These are phyloP conservation scores for Kickxella alabastrina DNA, from an alignment of 192 early-diverging fungal species.

Conservation along the genomic window DNA sequence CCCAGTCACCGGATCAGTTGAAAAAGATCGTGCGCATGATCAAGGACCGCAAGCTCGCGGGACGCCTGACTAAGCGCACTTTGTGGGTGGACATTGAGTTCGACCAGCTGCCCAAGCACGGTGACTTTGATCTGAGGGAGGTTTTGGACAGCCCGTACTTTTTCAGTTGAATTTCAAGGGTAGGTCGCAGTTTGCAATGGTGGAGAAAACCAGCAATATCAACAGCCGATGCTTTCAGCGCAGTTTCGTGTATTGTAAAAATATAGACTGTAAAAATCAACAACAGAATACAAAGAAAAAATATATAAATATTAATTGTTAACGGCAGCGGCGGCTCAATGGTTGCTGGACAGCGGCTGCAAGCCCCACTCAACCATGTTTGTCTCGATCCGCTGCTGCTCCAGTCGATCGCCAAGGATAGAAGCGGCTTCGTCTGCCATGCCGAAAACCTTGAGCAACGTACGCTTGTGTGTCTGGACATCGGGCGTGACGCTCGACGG, in stretches of 20 bases:
- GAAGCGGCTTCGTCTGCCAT: slow-evolving; percentile 34
- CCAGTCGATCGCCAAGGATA: slow-evolving; percentile 3
- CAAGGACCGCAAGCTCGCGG: slow-evolving; percentile 14
- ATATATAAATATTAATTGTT: not conserved
- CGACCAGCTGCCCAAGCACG: slow-evolving; percentile 70
- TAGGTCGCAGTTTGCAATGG: no score
- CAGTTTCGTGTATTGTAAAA: not conserved
- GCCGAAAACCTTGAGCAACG: slow-evolving; percentile 15
- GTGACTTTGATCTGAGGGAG: slow-evolving; percentile 78
- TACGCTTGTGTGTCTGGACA: slow-evolving; percentile 7
- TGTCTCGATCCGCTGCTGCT: slow-evolving; percentile 9
- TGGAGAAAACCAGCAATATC: no score
- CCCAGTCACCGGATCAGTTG: not conserved
- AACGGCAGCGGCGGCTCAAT: no score
- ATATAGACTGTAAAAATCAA: not conserved
- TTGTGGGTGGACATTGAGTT: slow-evolving; percentile 64
- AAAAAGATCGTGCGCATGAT: slow-evolving; percentile 7
- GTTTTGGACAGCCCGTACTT: slow-evolving; percentile 86
- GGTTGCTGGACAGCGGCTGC: no score
- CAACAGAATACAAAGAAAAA: not conserved
- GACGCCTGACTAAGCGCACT: slow-evolving; percentile 17
- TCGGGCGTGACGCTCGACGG: slow-evolving; percentile 21
- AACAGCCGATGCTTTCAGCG: no score
- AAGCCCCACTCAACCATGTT: slow-evolving; percentile 33
- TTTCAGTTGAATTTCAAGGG: slow-evolving; percentile 69